Evolutionary conservation across 192 early-diverging fungal genomes (phyloP).

Genomic region (Podila epigama): DNA sequence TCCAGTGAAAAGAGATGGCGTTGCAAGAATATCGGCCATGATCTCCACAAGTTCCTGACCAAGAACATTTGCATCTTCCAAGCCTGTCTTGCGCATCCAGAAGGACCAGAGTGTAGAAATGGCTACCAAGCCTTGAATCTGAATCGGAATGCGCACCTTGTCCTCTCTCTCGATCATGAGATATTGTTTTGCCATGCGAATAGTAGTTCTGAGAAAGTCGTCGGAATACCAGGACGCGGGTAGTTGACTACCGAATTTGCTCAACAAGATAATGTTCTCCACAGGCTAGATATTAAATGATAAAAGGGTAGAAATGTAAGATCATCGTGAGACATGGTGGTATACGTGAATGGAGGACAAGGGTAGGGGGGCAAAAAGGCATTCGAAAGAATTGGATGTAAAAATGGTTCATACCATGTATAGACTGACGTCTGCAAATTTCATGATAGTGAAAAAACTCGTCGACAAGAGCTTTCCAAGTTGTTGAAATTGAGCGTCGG

Average conservation of each 20-base stretch:
- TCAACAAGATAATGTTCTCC: slow-evolving; percentile 27
- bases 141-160: slow-evolving; percentile 25
- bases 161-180: slow-evolving; percentile 27
- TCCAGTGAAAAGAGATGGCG: slow-evolving; percentile 24
- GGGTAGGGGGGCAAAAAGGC: not conserved
- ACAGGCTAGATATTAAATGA: slow-evolving; percentile 7
- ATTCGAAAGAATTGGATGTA: not conserved
- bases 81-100: slow-evolving; percentile 46
- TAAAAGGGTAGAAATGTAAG: not conserved
- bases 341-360: not conserved
- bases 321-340: not conserved
- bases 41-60: slow-evolving; percentile 37
- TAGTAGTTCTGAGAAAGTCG: slow-evolving; percentile 27
- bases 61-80: slow-evolving; percentile 27
- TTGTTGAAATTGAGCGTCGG: slow-evolving; percentile 32
- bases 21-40: slow-evolving; percentile 32
- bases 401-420: slow-evolving; percentile 13
- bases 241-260: slow-evolving; percentile 25
- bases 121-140: slow-evolving; percentile 20
- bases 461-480: slow-evolving; percentile 33
- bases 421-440: slow-evolving; percentile 24
- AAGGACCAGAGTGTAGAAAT: slow-evolving; percentile 34
- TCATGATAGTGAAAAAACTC: slow-evolving; percentile 34
- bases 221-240: slow-evolving; percentile 44
- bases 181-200: slow-evolving; percentile 18